Conservation (phyloP, 1,284 basidiomycete genomes). For the Schizophyllum amplum region DNA sequence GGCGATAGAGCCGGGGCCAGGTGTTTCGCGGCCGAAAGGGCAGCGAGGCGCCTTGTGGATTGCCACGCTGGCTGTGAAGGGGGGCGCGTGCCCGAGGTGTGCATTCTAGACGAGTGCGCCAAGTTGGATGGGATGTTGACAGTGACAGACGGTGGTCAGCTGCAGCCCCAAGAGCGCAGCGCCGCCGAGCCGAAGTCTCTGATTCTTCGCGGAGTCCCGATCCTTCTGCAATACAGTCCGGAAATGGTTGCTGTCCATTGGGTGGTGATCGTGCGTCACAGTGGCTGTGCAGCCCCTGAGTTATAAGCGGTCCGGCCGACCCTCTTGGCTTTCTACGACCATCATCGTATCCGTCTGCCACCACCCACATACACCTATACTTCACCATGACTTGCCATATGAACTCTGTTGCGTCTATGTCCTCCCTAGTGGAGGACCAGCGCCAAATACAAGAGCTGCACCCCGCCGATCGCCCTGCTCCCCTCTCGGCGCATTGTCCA, state of each 20-base stretch:
- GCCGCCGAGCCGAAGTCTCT: no score
- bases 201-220: neutral
- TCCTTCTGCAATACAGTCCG: neutral
- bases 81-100: neutral
- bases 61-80: no score
- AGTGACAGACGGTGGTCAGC: no score
- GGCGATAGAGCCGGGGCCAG: neutral
- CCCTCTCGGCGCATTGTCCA: constrained; percentile 14
- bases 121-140: no score
- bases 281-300: neutral
- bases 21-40: neutral
- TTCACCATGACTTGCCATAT: neutral
- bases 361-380: neutral
- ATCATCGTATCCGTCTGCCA: neutral
- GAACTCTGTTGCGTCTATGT: neutral
- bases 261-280: neutral
- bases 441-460: neutral
- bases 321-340: neutral
- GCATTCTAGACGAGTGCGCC: neutral
- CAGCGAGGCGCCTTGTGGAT: no score
- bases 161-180: no score
- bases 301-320: neutral
- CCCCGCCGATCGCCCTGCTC: neutral
- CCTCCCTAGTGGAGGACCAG: neutral
- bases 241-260: neutral